These are phyloP conservation scores for Forsythia viridissima DNA, from an alignment of 257 asterid species.

Conservation along the genomic window DNA sequence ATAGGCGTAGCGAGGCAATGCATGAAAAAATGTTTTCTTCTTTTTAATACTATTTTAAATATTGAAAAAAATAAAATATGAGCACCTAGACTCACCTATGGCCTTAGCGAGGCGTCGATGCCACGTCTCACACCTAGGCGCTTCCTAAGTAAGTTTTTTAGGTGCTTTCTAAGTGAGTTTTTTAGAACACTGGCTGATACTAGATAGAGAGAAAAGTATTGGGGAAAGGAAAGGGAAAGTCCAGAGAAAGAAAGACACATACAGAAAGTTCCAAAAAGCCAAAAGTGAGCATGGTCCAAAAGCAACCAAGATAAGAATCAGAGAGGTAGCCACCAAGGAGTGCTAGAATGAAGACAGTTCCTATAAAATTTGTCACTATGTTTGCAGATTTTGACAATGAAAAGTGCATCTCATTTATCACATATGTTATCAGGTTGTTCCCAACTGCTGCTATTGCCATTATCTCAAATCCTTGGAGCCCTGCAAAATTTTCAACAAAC, in stretches of 20 bases:
- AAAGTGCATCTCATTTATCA: slow-evolving; percentile 94
- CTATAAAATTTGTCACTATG: slow-evolving; percentile 85
- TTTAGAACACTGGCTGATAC: no score
- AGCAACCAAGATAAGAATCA: slow-evolving; percentile 91
- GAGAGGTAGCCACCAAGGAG: slow-evolving; percentile 92
- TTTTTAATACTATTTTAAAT: no score
- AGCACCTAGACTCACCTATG: no score
- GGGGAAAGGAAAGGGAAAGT: no score
- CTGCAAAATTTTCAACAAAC: slow-evolving; percentile 33
- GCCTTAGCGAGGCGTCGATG: no score
- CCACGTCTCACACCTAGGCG: no score
- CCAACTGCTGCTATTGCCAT: slow-evolving; percentile 99
- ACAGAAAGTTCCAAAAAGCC: slow-evolving; percentile 90
- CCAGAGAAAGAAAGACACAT: neutral
- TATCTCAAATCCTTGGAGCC: slow-evolving; percentile 92
- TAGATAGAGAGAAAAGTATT: no score
- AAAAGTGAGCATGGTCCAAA: slow-evolving; percentile 87
- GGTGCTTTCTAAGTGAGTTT: no score
- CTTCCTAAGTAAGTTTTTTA: no score
- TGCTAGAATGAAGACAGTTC: slow-evolving; percentile 78
- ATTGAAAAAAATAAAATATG: no score
- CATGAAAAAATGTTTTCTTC: no score
- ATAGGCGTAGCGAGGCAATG: no score
- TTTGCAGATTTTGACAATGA: slow-evolving; percentile 79
- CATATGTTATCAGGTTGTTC: slow-evolving; percentile 85